These are phyloP conservation scores for Pulicaria dysenterica DNA, from an alignment of 129 eudicot genomes.

Conservation along the genomic window DNA sequence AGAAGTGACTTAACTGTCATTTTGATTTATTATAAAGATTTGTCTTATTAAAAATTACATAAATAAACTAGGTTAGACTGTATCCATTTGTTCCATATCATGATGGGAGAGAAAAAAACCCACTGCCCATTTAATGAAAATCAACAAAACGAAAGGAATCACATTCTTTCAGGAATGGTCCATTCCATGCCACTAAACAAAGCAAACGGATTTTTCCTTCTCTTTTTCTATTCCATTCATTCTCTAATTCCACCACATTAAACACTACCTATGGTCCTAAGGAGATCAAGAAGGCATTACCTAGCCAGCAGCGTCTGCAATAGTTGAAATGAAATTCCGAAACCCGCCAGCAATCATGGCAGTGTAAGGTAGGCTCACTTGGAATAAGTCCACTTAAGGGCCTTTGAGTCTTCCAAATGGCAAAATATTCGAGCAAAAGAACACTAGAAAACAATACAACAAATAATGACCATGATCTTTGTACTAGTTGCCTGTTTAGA, in stretches of 20 bases:
- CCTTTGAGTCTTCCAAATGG: constrained; percentile 66
- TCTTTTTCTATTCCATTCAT: neutral
- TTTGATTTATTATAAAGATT: neutral
- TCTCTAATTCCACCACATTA: neutral
- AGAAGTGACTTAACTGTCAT: neutral
- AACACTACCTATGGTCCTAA: neutral
- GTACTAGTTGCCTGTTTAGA: constrained; percentile 61
- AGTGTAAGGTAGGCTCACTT: constrained; percentile 44
- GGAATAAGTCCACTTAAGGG: constrained; percentile 39
- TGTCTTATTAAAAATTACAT: neutral
- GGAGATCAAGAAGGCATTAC: constrained; percentile 46
- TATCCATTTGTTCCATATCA: neutral
- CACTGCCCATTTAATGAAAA: constrained; percentile 8
- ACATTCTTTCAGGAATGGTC: neutral
- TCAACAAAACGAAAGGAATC: neutral
- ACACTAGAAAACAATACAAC: constrained; percentile 78
- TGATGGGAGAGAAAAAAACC: neutral
- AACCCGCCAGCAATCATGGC: constrained; percentile 93
- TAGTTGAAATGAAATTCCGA: constrained; percentile 58
- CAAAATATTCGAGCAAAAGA: constrained; percentile 79
- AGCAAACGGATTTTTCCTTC: neutral
- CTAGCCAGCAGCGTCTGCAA: constrained; percentile 88
- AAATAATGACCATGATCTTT: constrained; percentile 79
- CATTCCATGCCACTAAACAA: constrained; percentile 1
- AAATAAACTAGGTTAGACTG: neutral